Conservation (phyloP, 257 asterid species). For the Forsythia viridissima region DNA sequence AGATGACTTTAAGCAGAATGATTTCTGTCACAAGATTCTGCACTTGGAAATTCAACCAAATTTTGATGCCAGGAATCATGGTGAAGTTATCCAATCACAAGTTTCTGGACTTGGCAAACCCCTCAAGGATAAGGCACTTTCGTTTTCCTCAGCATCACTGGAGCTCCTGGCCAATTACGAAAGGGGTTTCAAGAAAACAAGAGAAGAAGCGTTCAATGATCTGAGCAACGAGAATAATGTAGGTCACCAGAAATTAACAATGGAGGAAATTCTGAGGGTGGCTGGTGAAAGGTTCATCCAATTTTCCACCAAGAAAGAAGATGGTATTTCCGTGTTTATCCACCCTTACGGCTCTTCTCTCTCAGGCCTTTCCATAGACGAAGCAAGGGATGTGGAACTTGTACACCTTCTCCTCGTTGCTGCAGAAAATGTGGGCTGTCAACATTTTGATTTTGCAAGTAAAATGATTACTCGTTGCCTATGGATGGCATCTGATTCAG, state of each 20-base stretch:
- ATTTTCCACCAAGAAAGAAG: slow-evolving; percentile 45
- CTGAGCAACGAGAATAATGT: not conserved
- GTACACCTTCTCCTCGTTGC: slow-evolving; percentile 49
- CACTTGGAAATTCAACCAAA: slow-evolving; percentile 11
- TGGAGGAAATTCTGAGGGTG: slow-evolving; percentile 48
- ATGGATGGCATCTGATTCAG: slow-evolving; percentile 41
- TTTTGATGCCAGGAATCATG: not conserved
- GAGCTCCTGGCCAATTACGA: slow-evolving; percentile 38
- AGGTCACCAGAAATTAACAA: slow-evolving; percentile 29
- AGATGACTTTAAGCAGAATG: slow-evolving; percentile 2
- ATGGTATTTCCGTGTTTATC: slow-evolving; percentile 50
- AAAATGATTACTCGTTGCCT: slow-evolving; percentile 39
- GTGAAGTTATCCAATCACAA: not conserved
- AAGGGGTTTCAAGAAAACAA: slow-evolving; percentile 29
- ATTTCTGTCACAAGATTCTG: slow-evolving; percentile 20
- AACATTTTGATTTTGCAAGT: slow-evolving; percentile 42
- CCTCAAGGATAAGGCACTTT: slow-evolving; percentile 14
- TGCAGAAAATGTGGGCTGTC: slow-evolving; percentile 46
- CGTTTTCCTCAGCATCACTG: slow-evolving; percentile 37
- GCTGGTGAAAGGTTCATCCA: slow-evolving; percentile 67
- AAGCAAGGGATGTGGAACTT: slow-evolving; percentile 56
- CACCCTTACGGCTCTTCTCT: slow-evolving; percentile 56
- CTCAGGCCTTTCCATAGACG: slow-evolving; percentile 45
- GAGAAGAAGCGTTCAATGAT: slow-evolving; percentile 15
- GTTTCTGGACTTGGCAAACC: slow-evolving; percentile 26